Evolutionary conservation across 768 basidiomycete genomes (phyloP).

Genomic region (Boletus reticulatus): DNA sequence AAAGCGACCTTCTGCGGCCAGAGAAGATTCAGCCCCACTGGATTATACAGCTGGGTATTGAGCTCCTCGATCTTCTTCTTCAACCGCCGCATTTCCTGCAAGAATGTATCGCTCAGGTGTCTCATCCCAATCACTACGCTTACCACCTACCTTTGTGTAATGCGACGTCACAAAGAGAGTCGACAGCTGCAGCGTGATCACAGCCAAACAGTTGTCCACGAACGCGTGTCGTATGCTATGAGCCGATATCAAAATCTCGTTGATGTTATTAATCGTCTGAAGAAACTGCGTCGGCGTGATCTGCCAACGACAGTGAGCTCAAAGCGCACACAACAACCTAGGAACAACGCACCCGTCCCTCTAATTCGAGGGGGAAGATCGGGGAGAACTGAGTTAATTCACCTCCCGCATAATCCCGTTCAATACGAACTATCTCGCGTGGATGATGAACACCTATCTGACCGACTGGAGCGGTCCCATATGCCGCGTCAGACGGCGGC

Average conservation of each 20-base stretch:
- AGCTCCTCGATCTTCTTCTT: constrained; percentile 58
- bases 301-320: constrained; percentile 37
- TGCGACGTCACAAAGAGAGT: constrained; percentile 66
- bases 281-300: constrained; percentile 89
- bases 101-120: constrained; percentile 2
- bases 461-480: constrained; percentile 76
- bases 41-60: constrained; percentile 78
- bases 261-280: constrained; percentile 88
- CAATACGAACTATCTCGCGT: constrained; percentile 87
- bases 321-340: neutral
- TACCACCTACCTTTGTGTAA: constrained; percentile 68
- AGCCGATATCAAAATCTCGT: constrained; percentile 83
- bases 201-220: constrained; percentile 75
- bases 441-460: constrained; percentile 88
- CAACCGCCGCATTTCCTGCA: constrained; percentile 76
- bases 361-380: constrained; percentile 87
- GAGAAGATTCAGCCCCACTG: constrained; percentile 81
- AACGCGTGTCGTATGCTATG: constrained; percentile 72
- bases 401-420: constrained; percentile 89
- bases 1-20: constrained; percentile 86
- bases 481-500: constrained; percentile 73
- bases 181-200: constrained; percentile 80
- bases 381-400: constrained; percentile 90
- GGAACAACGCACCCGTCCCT: constrained; percentile 71
- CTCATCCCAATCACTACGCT: neutral